Percentiles rank a stretch among this genome's conserved stretches.
These are phyloP conservation scores for Pulveroboletus ravenelii DNA, from an alignment of 768 basidiomycete species.

Conservation along the genomic window DNA sequence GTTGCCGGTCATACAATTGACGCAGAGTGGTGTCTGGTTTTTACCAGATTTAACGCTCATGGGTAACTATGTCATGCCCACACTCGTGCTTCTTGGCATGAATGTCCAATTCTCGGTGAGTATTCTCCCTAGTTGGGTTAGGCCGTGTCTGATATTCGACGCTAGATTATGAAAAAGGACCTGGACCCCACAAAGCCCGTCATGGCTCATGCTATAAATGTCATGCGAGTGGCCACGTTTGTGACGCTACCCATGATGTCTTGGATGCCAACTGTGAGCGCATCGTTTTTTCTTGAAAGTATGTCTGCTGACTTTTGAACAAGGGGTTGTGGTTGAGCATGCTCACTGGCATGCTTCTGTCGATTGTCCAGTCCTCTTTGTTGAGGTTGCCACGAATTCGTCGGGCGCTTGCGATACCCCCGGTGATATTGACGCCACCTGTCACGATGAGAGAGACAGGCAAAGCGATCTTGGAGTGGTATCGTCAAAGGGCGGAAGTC, in stretches of 20 bases:
- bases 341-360: slow-evolving; percentile 43
- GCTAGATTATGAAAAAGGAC: slow-evolving; percentile 46
- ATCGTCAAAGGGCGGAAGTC: slow-evolving; percentile 3
- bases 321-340: slow-evolving; percentile 61
- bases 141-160: slow-evolving; percentile 1
- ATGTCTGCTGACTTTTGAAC: neutral
- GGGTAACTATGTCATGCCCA: slow-evolving; percentile 71
- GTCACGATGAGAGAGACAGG: slow-evolving; percentile 30
- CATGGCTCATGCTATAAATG: slow-evolving; percentile 65
- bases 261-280: slow-evolving; percentile 62
- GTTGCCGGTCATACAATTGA: slow-evolving; percentile 69
- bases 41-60: slow-evolving; percentile 80
- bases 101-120: slow-evolving; percentile 69
- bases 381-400: slow-evolving; percentile 43
- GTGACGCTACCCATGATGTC: slow-evolving; percentile 48
- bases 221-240: slow-evolving; percentile 55
- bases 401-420: slow-evolving; percentile 33
- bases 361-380: slow-evolving; percentile 44
- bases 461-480: slow-evolving; percentile 17
- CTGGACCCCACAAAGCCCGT: slow-evolving; percentile 49
- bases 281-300: neutral
- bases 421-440: slow-evolving; percentile 6
- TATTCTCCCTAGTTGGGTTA: neutral
- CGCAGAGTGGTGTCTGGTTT: slow-evolving; percentile 67
- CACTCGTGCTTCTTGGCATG: slow-evolving; percentile 51